Evolutionary conservation across 83 land plant genomes (phyloP).

Genomic region (Picea abies): DNA sequence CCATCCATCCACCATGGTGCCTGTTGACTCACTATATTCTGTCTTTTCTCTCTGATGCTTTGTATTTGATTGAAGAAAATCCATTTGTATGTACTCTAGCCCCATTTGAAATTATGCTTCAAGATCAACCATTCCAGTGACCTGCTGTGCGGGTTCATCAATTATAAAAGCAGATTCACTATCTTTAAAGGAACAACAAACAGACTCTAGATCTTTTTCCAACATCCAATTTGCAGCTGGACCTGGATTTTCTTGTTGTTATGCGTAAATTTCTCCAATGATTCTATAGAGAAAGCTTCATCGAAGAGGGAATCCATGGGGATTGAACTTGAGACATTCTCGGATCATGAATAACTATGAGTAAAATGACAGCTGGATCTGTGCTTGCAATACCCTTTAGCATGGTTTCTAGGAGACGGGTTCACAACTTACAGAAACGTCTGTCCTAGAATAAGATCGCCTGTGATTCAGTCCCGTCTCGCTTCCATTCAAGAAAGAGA

Average conservation of each 20-base stretch:
- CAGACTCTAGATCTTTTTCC: not conserved
- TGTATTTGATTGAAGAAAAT: not conserved
- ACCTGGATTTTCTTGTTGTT: not conserved
- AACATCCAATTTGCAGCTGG: not conserved
- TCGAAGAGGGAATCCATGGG: conserved; percentile 43
- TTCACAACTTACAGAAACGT: no score
- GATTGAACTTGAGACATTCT: conserved; percentile 15
- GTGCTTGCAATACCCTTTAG: conserved; percentile 85
- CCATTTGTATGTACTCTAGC: not conserved
- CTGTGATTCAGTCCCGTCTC: not conserved
- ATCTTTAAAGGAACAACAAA: not conserved
- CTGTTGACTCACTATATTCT: no score
- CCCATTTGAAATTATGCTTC: not conserved
- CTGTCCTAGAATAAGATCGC: not conserved
- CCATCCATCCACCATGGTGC: no score
- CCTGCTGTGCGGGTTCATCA: not conserved
- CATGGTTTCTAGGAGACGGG: no score
- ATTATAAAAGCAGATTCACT: not conserved
- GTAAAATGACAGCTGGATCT: conserved; percentile 71
- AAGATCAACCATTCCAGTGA: not conserved
- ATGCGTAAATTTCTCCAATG: conserved; percentile 50
- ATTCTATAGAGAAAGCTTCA: conserved; percentile 43
- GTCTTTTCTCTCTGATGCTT: not conserved
- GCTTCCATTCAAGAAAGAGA: no score
- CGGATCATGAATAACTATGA: conserved; percentile 45